Evolutionary conservation across 345 rosid genomes (phyloP).

Genomic region (Eucalyptus sp.): DNA sequence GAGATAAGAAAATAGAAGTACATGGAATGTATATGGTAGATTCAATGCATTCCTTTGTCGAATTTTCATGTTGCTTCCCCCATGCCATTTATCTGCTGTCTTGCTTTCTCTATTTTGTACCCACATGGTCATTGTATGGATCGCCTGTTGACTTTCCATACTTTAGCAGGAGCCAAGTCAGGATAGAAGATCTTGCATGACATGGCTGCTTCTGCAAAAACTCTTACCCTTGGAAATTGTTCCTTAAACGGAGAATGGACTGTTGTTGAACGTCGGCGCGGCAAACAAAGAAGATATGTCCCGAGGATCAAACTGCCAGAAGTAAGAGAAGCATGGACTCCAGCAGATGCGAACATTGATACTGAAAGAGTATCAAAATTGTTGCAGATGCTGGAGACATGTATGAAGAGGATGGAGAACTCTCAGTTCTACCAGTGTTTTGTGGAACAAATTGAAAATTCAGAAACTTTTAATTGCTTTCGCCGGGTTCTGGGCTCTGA

Average conservation of each 20-base stretch:
- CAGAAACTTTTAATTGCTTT: constrained; percentile 26
- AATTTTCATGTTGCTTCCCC: neutral
- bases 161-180: neutral
- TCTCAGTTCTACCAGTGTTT: constrained; percentile 45
- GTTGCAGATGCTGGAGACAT: constrained; percentile 34
- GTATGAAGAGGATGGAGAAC: constrained; percentile 34
- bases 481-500: constrained; percentile 45
- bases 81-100: neutral
- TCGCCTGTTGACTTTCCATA: neutral
- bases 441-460: constrained; percentile 48
- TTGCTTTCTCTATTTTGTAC: neutral
- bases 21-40: neutral
- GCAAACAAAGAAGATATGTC: constrained; percentile 24
- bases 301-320: constrained; percentile 2
- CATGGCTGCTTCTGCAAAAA: constrained; percentile 39
- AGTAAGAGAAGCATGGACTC: constrained; percentile 40
- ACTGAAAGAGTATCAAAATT: constrained; percentile 35
- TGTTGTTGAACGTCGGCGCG: constrained; percentile 48
- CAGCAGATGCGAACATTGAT: constrained; percentile 34
- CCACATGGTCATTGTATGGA: neutral
- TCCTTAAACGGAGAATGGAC: constrained; percentile 55
- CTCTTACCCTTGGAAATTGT: constrained; percentile 6
- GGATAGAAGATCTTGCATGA: neutral
- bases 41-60: neutral
- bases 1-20: neutral